A percentile compares a stretch with the other conserved stretches of the same genome.
phyloP scores from a whole-genome alignment of 2,329 filamentous ascomycete genomes.

The Nannizzia gypsea region DNA sequence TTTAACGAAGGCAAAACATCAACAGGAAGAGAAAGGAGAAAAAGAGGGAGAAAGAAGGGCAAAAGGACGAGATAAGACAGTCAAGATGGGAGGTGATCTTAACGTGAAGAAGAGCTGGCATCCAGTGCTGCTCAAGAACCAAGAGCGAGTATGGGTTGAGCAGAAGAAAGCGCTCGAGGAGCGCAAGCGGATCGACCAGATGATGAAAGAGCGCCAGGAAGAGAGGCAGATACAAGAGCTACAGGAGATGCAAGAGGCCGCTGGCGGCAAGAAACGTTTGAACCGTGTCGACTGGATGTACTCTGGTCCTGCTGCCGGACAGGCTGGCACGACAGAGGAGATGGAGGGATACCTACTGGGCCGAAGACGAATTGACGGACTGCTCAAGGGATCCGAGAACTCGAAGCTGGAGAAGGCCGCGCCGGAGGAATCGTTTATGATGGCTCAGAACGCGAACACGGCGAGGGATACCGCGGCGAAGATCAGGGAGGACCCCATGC shows the following conservation, averaged over 20 bases:
- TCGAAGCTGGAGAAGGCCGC: slow-evolving; percentile 70
- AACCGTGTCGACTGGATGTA: slow-evolving; percentile 99
- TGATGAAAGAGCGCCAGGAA: slow-evolving; percentile 85
- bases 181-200: slow-evolving; percentile 83
- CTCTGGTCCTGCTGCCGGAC: slow-evolving; percentile 66
- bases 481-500: slow-evolving; percentile 77
- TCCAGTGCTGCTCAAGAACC: slow-evolving; percentile 79
- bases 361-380: slow-evolving; percentile 78
- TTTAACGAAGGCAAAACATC: not conserved
- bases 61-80: not conserved
- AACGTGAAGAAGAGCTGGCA: slow-evolving; percentile 96
- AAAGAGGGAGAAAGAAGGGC: not conserved
- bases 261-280: slow-evolving; percentile 66
- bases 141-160: slow-evolving; percentile 78
- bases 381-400: slow-evolving; percentile 69
- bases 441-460: slow-evolving; percentile 51
- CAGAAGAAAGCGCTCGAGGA: slow-evolving; percentile 88
- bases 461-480: slow-evolving; percentile 72
- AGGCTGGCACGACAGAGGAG: slow-evolving; percentile 68
- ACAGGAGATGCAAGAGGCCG: slow-evolving; percentile 75
- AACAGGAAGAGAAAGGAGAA: not conserved
- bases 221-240: slow-evolving; percentile 88
- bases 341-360: slow-evolving; percentile 88
- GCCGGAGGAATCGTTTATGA: slow-evolving; percentile 51
- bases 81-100: slow-evolving; percentile 54